Base-by-base conservation (phyloP, 2,329 filamentous ascomycete species). In the Thielaviopsis punctulata region DNA sequence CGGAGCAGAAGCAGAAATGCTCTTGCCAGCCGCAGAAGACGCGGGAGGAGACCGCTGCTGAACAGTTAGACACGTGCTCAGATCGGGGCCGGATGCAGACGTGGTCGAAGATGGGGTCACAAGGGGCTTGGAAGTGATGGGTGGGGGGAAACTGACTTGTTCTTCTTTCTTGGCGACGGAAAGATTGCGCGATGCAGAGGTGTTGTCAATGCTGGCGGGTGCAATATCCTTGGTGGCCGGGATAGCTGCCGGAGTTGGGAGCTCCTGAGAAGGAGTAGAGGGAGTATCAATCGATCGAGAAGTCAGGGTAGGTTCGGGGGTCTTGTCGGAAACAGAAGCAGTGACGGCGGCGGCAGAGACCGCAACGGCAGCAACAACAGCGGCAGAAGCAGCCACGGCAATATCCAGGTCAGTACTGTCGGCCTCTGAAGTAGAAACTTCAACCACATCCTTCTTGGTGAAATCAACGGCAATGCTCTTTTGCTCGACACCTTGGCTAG, bases 11-110 rank as follows among this genome's bases (percentile, higher is more conserved):
- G 10, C 23, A 19, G 44, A 49, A 45, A 39, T 48, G n/a, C 46
- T 36, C 18, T 10, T 7, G 43, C 46, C 21, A 23, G 45, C 45
- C 12, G 46, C 21, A 33, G 41, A 33, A 25, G 39, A 22, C 7
- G 24, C 30, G 18, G 52, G 21, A 46, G 21, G 39, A 23, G 52
- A 54, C 41, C 48, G 45, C 52, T 54, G 52, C 36, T 24, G 41
- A 48, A 49, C 41, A 51, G 53, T 52, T 52, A 52, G 53, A 55
- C 25, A 41, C 27, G 41, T 39, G 45, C 33, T 54, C 36, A 30
- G 36, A 24, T 36, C 24, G 33, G 48, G 13, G 15, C 48, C 39
- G 23, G 48, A 7, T 9, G 30, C 30, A 2, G 30, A 36, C 4
- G 30, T 15, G 9, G 10, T 12, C 30, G 30, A 33, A 13, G 15